A percentile compares a stretch with the other conserved stretches of the same genome.
Evolutionary conservation across 2,329 filamentous ascomycete genomes (phyloP).

Genomic region (Fusarium pilosicola): DNA sequence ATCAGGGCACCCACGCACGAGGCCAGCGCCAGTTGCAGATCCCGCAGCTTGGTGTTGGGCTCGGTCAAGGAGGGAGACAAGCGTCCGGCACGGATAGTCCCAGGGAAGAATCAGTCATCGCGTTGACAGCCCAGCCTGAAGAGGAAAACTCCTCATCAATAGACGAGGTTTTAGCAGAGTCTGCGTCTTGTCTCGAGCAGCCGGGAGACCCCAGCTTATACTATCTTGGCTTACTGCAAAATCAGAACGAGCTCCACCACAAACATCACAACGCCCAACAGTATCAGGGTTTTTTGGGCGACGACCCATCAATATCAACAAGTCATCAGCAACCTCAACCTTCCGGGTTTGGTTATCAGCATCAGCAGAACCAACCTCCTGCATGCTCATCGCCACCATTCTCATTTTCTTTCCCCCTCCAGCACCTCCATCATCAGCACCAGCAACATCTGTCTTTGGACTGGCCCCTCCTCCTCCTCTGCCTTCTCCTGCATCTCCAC

Average conservation of each 20-base stretch:
- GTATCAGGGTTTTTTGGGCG: slow-evolving; percentile 22
- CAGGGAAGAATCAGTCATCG: slow-evolving; percentile 24
- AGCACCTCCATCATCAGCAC: slow-evolving; percentile 28
- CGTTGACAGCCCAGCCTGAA: slow-evolving; percentile 4
- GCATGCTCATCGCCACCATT: slow-evolving; percentile 32
- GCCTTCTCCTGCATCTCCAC: slow-evolving; percentile 30
- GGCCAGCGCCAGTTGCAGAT: slow-evolving; percentile 41
- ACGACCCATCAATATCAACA: slow-evolving; percentile 24
- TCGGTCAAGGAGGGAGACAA: slow-evolving; percentile 42
- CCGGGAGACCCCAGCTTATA: slow-evolving; percentile 27
- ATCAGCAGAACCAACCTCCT: slow-evolving; percentile 21
- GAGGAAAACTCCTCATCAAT: slow-evolving; percentile 19
- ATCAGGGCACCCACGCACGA: slow-evolving; percentile 41
- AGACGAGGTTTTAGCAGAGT: slow-evolving; percentile 25
- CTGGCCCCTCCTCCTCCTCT: slow-evolving; percentile 33
- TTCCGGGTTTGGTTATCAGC: slow-evolving; percentile 21
- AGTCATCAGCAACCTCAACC: slow-evolving; percentile 19
- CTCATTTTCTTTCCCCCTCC: slow-evolving; percentile 13
- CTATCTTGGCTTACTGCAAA: slow-evolving; percentile 35
- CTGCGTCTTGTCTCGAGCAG: slow-evolving; percentile 25
- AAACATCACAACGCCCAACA: slow-evolving; percentile 15
- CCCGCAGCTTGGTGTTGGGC: slow-evolving; percentile 40
- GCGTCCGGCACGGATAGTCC: slow-evolving; percentile 17
- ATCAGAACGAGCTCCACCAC: slow-evolving; percentile 30
- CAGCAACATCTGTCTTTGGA: slow-evolving; percentile 28